A percentile compares a stretch with the other conserved stretches of the same genome.
Evolutionary conservation across 257 asterid species (phyloP).

Genomic region (Gynochthodes officinalis): DNA sequence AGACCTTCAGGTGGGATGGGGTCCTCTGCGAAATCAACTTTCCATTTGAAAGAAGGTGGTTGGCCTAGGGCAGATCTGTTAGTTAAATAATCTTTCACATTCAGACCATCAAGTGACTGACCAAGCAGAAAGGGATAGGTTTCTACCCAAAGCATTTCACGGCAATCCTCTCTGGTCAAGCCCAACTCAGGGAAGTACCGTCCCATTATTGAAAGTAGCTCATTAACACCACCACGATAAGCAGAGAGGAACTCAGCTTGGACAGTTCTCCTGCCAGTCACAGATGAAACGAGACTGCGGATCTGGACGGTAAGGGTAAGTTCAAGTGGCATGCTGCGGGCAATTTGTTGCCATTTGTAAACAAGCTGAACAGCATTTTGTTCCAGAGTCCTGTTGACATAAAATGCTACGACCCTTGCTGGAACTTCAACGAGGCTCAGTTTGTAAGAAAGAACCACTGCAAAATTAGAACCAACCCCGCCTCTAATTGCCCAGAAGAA

Average conservation of each 20-base stretch:
- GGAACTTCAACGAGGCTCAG: not conserved
- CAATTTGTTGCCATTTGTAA: conserved; percentile 1
- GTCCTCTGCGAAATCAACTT: no score
- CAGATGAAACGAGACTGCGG: not conserved
- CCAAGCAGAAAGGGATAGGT: not conserved
- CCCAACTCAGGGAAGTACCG: not conserved
- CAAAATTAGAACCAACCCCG: not conserved
- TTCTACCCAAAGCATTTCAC: not conserved
- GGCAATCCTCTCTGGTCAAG: not conserved
- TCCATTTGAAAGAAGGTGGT: no score
- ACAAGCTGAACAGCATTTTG: not conserved
- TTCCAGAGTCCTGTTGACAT: not conserved
- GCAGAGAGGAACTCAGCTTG: not conserved
- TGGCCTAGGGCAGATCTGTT: not conserved
- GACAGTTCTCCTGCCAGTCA: not conserved
- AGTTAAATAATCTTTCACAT: not conserved
- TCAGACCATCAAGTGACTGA: not conserved
- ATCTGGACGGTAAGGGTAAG: not conserved
- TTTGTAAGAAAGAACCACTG: not conserved
- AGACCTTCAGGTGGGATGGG: not conserved
- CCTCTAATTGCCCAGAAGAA: conserved; percentile 10
- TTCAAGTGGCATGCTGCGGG: not conserved
- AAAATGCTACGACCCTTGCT: not conserved
- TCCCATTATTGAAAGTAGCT: not conserved
- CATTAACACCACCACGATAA: not conserved